Evolutionary conservation across 306 rosid species (phyloP).

Genomic region (Cucurbita pepo): DNA sequence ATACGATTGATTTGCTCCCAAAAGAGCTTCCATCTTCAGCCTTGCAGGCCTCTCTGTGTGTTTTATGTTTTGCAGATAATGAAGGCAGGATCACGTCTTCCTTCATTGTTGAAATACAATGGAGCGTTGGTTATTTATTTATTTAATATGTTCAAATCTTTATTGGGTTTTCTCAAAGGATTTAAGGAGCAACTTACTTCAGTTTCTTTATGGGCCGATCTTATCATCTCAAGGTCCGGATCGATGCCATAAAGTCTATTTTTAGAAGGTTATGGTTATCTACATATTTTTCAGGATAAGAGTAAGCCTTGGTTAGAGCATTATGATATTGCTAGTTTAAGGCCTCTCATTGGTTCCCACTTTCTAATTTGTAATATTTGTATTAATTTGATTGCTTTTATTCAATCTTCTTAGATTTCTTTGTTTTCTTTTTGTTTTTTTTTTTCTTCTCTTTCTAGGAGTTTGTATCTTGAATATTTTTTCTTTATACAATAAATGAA

Average conservation of each 20-base stretch:
- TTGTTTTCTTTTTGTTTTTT: not conserved
- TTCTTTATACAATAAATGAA: not conserved
- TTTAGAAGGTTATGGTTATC: not conserved
- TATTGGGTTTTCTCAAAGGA: too few species aligned
- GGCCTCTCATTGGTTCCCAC: not conserved
- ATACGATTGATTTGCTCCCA: too few species aligned
- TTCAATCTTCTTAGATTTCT: not conserved
- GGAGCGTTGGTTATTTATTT: too few species aligned
- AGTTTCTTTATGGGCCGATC: too few species aligned
- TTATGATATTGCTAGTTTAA: not conserved
- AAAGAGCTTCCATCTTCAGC: too few species aligned
- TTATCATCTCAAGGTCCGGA: too few species aligned
- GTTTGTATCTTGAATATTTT: not conserved
- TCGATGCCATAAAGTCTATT: not conserved
- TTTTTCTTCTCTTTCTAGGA: not conserved
- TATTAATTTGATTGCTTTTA: not conserved
- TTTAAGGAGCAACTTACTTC: too few species aligned
- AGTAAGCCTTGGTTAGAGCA: not conserved
- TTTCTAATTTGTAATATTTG: not conserved
- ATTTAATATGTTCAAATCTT: too few species aligned
- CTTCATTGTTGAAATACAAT: too few species aligned
- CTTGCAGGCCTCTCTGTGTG: too few species aligned
- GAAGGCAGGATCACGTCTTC: too few species aligned
- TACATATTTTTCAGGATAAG: not conserved
- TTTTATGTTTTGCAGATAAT: too few species aligned